Conservation (phyloP, 2,329 filamentous ascomycete genomes). For the Beauveria sp. region DNA sequence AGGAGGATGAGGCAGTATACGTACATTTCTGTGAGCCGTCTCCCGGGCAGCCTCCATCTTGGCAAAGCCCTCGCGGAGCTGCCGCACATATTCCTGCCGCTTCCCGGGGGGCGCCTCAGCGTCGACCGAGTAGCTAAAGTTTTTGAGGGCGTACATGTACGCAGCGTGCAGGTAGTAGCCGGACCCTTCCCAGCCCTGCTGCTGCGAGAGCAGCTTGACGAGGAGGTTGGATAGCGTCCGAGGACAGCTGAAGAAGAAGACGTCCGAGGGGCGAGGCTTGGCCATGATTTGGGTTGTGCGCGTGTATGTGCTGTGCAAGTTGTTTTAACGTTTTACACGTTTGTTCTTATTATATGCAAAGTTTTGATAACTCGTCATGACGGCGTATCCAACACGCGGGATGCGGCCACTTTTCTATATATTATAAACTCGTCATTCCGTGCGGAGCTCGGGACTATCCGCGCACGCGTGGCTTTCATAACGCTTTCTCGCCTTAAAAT, state of each 20-base stretch:
- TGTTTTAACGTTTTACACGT: neutral
- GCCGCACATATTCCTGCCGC: neutral
- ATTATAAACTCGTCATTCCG: neutral
- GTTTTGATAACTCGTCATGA: no score
- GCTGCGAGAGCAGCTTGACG: slow-evolving; percentile 11
- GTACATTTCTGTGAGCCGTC: slow-evolving; percentile 3
- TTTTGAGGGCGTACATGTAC: neutral
- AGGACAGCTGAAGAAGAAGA: slow-evolving; percentile 10
- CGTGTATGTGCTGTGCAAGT: neutral
- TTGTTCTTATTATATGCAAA: no score
- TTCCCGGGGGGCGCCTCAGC: neutral
- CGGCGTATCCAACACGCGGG: neutral
- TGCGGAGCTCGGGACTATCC: neutral
- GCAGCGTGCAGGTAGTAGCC: slow-evolving; percentile 8
- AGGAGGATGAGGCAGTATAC: neutral
- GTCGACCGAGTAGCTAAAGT: neutral
- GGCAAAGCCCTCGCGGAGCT: neutral
- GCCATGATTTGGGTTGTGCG: neutral
- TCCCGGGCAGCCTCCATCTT: neutral
- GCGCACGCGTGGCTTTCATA: neutral
- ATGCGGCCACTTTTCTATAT: no score
- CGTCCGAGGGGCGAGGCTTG: slow-evolving; percentile 2
- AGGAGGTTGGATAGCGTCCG: slow-evolving; percentile 11
- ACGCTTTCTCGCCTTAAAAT: neutral
- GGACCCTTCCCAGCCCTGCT: slow-evolving; percentile 5